Conservation (phyloP, 2,329 filamentous ascomycete genomes). For the Phaeosphaeria sp. region DNA sequence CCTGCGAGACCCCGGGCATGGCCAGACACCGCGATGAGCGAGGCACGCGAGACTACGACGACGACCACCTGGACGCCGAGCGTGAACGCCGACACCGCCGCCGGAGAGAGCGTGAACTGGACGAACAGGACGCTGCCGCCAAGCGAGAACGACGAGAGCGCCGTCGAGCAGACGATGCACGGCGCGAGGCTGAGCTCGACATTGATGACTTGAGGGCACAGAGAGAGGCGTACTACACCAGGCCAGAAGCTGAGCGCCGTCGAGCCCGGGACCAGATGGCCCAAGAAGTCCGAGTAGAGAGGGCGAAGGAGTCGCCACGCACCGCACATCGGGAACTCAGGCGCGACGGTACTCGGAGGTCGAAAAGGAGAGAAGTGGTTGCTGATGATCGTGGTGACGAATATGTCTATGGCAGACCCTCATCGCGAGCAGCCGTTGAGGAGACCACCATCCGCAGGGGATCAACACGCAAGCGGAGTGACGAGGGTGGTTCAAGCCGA, state of each 20-base stretch:
- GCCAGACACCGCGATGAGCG: conserved; percentile 41
- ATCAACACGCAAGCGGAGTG: conserved; percentile 36
- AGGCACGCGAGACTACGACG: conserved; percentile 40
- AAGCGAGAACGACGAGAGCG: conserved; percentile 42
- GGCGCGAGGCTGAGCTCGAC: conserved; percentile 44
- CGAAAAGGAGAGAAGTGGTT: conserved; percentile 31
- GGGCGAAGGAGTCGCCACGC: conserved; percentile 35
- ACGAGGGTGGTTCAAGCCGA: conserved; percentile 44
- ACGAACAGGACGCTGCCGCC: conserved; percentile 34
- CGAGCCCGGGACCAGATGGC: conserved; percentile 43
- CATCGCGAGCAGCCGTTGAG: conserved; percentile 36
- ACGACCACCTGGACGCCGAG: conserved; percentile 35
- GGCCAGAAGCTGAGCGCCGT: conserved; percentile 39
- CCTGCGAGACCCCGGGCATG: conserved; percentile 39
- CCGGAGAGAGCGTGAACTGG: conserved; percentile 30
- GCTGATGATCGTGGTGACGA: conserved; percentile 37
- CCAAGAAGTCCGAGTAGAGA: conserved; percentile 32
- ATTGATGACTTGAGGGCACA: conserved; percentile 49
- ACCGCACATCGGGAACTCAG: conserved; percentile 22
- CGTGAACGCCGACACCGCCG: conserved; percentile 38
- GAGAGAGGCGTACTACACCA: conserved; percentile 48
- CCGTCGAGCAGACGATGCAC: conserved; percentile 38
- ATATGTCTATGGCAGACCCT: conserved; percentile 40
- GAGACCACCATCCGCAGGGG: conserved; percentile 37
- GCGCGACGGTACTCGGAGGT: conserved; percentile 36